phyloP scores from a whole-genome alignment of 768 basidiomycete species.

The Kwoniella sp. region DNA sequence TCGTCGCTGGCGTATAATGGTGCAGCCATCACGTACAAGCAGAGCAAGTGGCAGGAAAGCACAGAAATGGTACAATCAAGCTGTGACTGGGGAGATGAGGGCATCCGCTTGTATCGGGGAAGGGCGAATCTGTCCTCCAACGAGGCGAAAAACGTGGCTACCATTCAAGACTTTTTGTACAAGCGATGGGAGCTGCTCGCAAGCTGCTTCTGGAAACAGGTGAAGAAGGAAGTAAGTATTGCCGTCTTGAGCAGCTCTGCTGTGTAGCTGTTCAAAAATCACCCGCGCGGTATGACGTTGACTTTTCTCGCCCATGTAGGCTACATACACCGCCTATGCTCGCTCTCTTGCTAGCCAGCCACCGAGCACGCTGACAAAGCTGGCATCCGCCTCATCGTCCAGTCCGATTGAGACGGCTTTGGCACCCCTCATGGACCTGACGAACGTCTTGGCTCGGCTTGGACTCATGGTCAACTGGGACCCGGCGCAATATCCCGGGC shows the following conservation, averaged over 20 bases:
- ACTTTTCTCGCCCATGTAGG: too few species aligned
- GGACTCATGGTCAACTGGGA: conserved; percentile 12
- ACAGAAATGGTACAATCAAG: conserved; percentile 64
- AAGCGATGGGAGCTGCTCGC: conserved; percentile 77
- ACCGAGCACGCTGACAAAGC: background rate
- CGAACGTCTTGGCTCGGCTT: too few species aligned
- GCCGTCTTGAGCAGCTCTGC: background rate
- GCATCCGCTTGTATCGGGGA: conserved; percentile 47
- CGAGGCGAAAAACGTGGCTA: conserved; percentile 34
- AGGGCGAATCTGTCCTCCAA: background rate
- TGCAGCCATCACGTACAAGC: conserved; percentile 59
- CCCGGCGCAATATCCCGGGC: background rate
- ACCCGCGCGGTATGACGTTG: too few species aligned
- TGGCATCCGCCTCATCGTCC: background rate
- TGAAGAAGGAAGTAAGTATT: conserved; percentile 63
- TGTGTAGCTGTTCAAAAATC: too few species aligned
- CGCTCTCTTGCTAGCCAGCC: conserved; percentile 13
- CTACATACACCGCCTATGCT: conserved; percentile 19
- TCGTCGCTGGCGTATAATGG: conserved; percentile 44
- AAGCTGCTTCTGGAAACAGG: conserved; percentile 70
- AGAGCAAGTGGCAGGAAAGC: conserved; percentile 60
- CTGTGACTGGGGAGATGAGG: conserved; percentile 58
- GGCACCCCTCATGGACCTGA: background rate
- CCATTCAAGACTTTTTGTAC: conserved; percentile 56
- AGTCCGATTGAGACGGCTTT: background rate